Evolutionary conservation across 495 filamentous ascomycete genomes (phyloP).

Genomic region (Aspergillus coremiiformis): DNA sequence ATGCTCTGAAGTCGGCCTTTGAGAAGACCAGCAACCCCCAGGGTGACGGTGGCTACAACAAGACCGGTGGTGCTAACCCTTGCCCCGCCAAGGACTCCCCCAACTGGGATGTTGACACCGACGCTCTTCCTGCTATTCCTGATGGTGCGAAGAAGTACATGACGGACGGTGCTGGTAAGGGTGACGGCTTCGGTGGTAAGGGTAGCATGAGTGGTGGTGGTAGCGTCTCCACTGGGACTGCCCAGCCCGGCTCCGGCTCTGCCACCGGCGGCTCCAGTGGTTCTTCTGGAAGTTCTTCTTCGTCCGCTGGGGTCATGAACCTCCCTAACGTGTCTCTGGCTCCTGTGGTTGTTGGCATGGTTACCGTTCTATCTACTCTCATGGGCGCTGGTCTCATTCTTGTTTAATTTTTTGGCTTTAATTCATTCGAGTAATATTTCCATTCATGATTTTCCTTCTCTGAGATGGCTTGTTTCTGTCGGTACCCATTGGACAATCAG

Average conservation of each 20-base stretch:
- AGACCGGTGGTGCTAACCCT: constrained; percentile 50
- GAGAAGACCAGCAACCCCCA: constrained; percentile 53
- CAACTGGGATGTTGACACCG: constrained; percentile 65
- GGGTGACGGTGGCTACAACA: constrained; percentile 72
- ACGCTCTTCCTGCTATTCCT: constrained; percentile 71
- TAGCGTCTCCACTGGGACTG: constrained; percentile 52
- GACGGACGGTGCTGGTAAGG: constrained; percentile 63
- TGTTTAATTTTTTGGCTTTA: too few relatives aligned
- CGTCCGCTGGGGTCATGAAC: constrained; percentile 39
- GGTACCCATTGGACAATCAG: constrained; percentile 9
- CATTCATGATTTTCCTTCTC: constrained; percentile 23
- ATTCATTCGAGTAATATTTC: too few relatives aligned
- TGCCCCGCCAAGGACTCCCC: constrained; percentile 60
- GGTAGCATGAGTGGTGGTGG: constrained; percentile 68
- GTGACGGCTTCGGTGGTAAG: constrained; percentile 59
- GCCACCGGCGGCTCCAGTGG: constrained; percentile 12
- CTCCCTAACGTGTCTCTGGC: constrained; percentile 43
- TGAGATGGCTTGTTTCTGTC: constrained; percentile 14
- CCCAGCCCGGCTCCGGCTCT: constrained; percentile 54
- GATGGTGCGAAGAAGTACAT: constrained; percentile 59
- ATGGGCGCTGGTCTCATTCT: constrained; percentile 54
- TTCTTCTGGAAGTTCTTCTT: constrained; percentile 28
- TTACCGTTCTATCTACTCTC: constrained; percentile 53
- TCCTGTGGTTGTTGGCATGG: constrained; percentile 46
- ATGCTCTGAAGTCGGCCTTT: constrained; percentile 58